A percentile compares a stretch with the other conserved stretches of the same genome.
phyloP scores from a whole-genome alignment of 2,329 filamentous ascomycete genomes.

The Onygena corvina region DNA sequence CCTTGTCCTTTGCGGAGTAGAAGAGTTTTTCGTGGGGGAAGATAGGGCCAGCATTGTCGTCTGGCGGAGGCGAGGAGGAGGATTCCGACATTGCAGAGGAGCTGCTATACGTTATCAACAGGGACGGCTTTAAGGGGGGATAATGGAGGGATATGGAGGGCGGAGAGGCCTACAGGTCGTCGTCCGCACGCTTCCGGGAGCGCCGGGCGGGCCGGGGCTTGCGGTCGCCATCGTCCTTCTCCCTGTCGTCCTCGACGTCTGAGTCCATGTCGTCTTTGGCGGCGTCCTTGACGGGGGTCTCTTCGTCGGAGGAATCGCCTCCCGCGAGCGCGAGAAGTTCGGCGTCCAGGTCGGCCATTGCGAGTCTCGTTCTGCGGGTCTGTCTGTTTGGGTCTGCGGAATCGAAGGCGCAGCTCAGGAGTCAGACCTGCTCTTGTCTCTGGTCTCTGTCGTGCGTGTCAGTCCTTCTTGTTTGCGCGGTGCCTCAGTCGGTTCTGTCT shows the following conservation, averaged over 20 bases:
- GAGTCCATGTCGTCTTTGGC: slow-evolving; percentile 28
- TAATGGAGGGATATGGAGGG: neutral
- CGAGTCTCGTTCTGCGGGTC: neutral
- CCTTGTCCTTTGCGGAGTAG: slow-evolving; percentile 59
- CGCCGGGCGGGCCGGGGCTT: too few species aligned
- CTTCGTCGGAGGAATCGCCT: slow-evolving; percentile 48
- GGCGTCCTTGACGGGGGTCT: slow-evolving; percentile 38
- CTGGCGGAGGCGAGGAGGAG: slow-evolving; percentile 41
- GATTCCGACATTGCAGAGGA: slow-evolving; percentile 69
- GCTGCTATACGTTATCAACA: too few species aligned
- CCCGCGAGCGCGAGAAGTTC: slow-evolving; percentile 88
- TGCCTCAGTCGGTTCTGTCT: neutral
- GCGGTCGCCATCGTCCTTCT: slow-evolving; percentile 33
- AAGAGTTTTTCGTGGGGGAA: slow-evolving; percentile 84
- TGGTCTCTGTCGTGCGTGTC: too few species aligned
- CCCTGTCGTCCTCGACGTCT: slow-evolving; percentile 41
- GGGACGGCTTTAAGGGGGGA: too few species aligned
- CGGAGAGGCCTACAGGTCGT: too few species aligned
- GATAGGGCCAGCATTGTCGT: slow-evolving; percentile 40
- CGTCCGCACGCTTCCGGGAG: too few species aligned
- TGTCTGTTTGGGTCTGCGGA: neutral
- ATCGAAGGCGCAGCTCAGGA: neutral
- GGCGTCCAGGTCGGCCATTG: slow-evolving; percentile 81
- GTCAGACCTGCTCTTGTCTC: too few species aligned
- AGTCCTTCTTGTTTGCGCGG: neutral